phyloP scores from a whole-genome alignment of 768 basidiomycete genomes.

The Mycena galopus region DNA sequence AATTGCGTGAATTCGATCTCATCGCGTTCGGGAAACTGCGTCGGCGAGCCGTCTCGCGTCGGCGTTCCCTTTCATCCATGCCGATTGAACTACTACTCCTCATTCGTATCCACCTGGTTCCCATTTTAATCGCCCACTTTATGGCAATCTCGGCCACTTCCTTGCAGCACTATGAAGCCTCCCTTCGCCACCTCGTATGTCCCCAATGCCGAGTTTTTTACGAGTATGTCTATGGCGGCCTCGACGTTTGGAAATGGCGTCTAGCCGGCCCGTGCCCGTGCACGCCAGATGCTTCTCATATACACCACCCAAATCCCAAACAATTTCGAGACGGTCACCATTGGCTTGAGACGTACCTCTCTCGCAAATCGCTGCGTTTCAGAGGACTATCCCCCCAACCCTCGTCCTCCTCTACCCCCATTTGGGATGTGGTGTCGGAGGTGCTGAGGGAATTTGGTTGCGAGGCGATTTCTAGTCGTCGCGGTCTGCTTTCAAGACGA shows the following conservation, averaged over 20 bases:
- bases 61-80: slow-evolving; percentile 42
- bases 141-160: slow-evolving; percentile 57
- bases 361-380: slow-evolving; percentile 50
- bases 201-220: slow-evolving; percentile 53
- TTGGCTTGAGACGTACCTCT: slow-evolving; percentile 63
- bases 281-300: slow-evolving; percentile 65
- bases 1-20: slow-evolving; percentile 58
- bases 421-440: slow-evolving; percentile 59
- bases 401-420: slow-evolving; percentile 41
- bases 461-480: slow-evolving; percentile 42
- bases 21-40: slow-evolving; percentile 44
- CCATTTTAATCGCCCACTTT: slow-evolving; percentile 56
- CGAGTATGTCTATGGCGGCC: slow-evolving; percentile 53
- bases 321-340: slow-evolving; percentile 57
- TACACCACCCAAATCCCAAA: slow-evolving; percentile 37
- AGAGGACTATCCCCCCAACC: slow-evolving; percentile 38
- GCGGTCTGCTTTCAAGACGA: slow-evolving; percentile 27
- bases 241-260: slow-evolving; percentile 53
- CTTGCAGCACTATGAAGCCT: slow-evolving; percentile 56
- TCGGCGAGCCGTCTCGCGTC: slow-evolving; percentile 12
- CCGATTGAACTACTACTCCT: slow-evolving; percentile 67
- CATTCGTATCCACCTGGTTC: slow-evolving; percentile 63
- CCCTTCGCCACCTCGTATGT: slow-evolving; percentile 54
- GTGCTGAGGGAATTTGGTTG: slow-evolving; percentile 61
- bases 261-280: slow-evolving; percentile 45